Conservation (phyloP, 306 rosid genomes). For the Argentina anserina region DNA sequence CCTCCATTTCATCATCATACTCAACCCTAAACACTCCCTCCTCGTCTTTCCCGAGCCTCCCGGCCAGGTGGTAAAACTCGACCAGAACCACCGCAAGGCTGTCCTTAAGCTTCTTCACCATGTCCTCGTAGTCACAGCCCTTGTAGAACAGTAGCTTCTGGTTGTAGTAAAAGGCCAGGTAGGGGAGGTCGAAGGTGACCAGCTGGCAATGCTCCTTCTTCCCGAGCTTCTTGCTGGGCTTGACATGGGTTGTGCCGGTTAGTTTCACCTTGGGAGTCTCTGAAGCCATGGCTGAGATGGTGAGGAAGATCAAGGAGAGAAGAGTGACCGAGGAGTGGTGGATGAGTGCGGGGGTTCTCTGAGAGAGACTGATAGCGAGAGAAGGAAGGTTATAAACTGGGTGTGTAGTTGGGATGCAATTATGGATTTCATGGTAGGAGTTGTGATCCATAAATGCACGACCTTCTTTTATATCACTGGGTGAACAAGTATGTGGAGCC, state of each 20-base stretch:
- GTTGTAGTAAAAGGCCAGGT: constrained; percentile 90
- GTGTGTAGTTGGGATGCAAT: constrained; percentile 46
- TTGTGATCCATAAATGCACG: constrained; percentile 55
- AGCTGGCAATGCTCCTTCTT: constrained; percentile 58
- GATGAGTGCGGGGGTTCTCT: not conserved
- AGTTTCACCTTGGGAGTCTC: constrained; percentile 46
- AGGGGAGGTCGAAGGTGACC: constrained; percentile 87
- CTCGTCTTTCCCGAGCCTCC: constrained; percentile 76
- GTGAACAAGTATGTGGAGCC: not conserved
- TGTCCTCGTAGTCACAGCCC: constrained; percentile 47
- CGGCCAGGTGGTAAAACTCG: constrained; percentile 78
- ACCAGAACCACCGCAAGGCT: constrained; percentile 56
- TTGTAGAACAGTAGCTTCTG: constrained; percentile 76
- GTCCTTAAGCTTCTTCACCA: constrained; percentile 65
- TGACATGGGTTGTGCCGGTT: constrained; percentile 41
- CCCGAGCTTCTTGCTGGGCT: constrained; percentile 49
- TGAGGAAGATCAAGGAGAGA: not conserved
- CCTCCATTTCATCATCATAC: constrained; percentile 58
- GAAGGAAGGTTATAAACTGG: constrained; percentile 30
- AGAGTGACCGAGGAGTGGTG: not conserved
- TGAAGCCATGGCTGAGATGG: constrained; percentile 36
- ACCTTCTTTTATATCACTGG: not conserved
- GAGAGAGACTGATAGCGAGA: not conserved
- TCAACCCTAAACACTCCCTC: constrained; percentile 87
- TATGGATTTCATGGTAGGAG: constrained; percentile 41